These are phyloP conservation scores for Bimuria novae-zelandiae DNA, from an alignment of 2,329 filamentous ascomycete genomes.

Conservation along the genomic window DNA sequence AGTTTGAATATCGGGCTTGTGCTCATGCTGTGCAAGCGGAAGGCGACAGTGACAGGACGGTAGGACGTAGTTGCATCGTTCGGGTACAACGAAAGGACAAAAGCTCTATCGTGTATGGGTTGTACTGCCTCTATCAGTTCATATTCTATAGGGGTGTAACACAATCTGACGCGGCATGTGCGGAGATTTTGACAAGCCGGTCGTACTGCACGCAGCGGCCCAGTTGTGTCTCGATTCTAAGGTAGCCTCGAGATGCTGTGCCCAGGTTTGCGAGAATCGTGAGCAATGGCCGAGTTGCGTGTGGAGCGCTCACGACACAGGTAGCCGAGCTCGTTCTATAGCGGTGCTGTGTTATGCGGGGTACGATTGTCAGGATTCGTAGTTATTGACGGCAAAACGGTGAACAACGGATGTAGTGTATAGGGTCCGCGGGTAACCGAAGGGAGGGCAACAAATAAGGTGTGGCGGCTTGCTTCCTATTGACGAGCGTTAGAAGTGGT, in stretches of 20 bases:
- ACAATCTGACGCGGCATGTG: neutral
- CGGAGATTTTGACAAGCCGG: slow-evolving; percentile 33
- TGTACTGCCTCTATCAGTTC: neutral
- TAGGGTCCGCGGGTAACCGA: neutral
- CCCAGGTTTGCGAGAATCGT: neutral
- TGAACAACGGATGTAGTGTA: neutral
- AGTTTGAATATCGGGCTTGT: neutral
- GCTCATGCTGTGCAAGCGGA: neutral
- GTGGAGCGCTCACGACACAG: neutral
- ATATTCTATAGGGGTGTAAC: neutral
- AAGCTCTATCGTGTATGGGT: neutral
- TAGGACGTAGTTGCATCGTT: neutral
- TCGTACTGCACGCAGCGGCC: slow-evolving; percentile 20
- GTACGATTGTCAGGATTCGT: neutral
- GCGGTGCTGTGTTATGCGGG: neutral
- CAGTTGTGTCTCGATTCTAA: neutral
- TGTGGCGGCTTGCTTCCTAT: neutral
- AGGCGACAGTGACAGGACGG: neutral
- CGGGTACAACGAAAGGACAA: neutral
- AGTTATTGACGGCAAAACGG: neutral
- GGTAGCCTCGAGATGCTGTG: slow-evolving; percentile 5
- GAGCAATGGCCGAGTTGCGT: neutral
- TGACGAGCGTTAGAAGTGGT: neutral
- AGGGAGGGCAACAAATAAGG: neutral
- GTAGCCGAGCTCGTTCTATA: neutral